Percentiles rank a stretch among this genome's conserved stretches.
Evolutionary conservation across 805 yeast genomes (phyloP).

Genomic region (Yamadazyma nakazawae): DNA sequence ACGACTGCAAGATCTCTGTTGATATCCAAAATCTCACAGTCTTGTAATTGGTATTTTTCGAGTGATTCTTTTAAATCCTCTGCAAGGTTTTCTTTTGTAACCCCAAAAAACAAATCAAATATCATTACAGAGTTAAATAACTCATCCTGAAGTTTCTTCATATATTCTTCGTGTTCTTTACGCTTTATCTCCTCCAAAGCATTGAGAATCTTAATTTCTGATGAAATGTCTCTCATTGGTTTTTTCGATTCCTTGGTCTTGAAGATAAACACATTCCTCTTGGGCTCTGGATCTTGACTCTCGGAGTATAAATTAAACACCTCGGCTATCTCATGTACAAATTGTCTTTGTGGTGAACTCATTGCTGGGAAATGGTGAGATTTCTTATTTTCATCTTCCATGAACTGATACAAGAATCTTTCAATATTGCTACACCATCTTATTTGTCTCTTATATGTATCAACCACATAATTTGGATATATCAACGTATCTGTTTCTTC

Average conservation of each 20-base stretch:
- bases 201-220: conserved; percentile 23
- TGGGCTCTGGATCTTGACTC: conserved; percentile 80
- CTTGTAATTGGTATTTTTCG: conserved; percentile 13
- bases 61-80: conserved; percentile 22
- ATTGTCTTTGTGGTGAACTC: conserved; percentile 64
- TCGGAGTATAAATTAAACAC: conserved; percentile 59
- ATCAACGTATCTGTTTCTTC: conserved; percentile 23
- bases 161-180: conserved; percentile 20
- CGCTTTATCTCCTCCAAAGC: conserved; percentile 25
- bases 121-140: conserved; percentile 54
- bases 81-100: conserved; percentile 43
- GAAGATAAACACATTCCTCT: conserved; percentile 64
- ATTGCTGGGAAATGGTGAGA: conserved; percentile 69
- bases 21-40: not conserved
- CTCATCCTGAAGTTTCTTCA: conserved; percentile 15
- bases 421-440: conserved; percentile 72
- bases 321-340: conserved; percentile 65
- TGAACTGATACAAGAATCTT: conserved; percentile 30
- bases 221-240: conserved; percentile 32
- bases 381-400: conserved; percentile 19
- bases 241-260: conserved; percentile 27
- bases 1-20: not conserved
- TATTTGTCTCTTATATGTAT: conserved; percentile 51
- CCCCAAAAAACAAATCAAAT: conserved; percentile 50
- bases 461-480: conserved; percentile 46